phyloP scores from a whole-genome alignment of 2,329 filamentous ascomycete genomes.

The Sarocladiaceae sp. region DNA sequence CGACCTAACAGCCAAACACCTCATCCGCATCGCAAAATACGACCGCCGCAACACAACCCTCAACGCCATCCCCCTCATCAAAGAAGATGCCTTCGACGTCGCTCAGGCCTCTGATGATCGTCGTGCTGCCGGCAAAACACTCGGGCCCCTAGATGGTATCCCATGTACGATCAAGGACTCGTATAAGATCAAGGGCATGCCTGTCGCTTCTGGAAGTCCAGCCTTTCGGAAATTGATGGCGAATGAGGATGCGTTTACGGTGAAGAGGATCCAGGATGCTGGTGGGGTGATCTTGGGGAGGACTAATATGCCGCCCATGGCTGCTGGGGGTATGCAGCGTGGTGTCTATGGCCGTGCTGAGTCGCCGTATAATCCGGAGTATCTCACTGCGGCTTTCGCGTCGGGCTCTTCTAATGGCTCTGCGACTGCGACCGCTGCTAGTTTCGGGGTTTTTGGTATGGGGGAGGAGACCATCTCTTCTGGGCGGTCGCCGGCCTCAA shows the following conservation, averaged over 20 bases:
- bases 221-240: constrained; percentile 47
- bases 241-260: constrained; percentile 48
- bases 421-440: constrained; percentile 44
- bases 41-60: constrained; percentile 20
- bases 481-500: constrained; percentile 51
- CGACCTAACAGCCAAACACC: constrained; percentile 21
- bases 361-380: constrained; percentile 50
- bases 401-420: constrained; percentile 57
- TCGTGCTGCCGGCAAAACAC: constrained; percentile 13
- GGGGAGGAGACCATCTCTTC: constrained; percentile 53
- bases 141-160: constrained; percentile 45
- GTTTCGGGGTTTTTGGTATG: constrained; percentile 48
- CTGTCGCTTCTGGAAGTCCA: constrained; percentile 48
- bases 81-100: constrained; percentile 19
- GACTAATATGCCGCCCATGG: constrained; percentile 57
- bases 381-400: constrained; percentile 49
- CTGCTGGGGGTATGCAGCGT: constrained; percentile 53
- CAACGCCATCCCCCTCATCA: constrained; percentile 24
- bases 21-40: constrained; percentile 21
- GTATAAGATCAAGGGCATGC: constrained; percentile 50
- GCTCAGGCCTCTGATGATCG: constrained; percentile 24
- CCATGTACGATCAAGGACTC: constrained; percentile 55
- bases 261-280: constrained; percentile 36
- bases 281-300: constrained; percentile 35
- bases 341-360: constrained; percentile 53